Evolutionary conservation across 352 stramenopile species (phyloP).

Genomic region (Globisporangium orthogonon): DNA sequence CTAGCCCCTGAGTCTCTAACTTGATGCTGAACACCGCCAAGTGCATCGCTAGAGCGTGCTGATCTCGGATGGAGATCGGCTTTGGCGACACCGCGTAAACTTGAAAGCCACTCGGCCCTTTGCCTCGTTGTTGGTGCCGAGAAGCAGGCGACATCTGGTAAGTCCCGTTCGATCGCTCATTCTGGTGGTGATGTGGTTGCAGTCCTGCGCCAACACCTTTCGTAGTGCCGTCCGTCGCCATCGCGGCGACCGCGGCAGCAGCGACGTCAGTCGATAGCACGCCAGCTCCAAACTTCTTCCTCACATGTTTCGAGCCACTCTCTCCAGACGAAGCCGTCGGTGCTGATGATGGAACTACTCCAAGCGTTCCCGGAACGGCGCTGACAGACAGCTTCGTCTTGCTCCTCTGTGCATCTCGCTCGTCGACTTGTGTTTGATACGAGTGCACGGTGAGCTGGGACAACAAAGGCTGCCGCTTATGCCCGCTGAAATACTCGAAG

Average conservation of each 20-base stretch:
- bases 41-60: slow-evolving; percentile 15
- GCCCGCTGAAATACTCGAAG: slow-evolving; percentile 5
- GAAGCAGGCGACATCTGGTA: neutral
- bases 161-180: neutral
- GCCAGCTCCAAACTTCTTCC: slow-evolving; percentile 6
- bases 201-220: neutral
- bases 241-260: slow-evolving; percentile 5
- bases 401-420: neutral
- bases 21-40: slow-evolving; percentile 21
- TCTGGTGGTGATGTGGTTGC: slow-evolving; percentile 3
- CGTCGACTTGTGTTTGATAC: slow-evolving; percentile 1
- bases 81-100: slow-evolving; percentile 32
- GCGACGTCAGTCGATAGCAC: slow-evolving; percentile 10
- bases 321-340: no score
- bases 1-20: slow-evolving; percentile 4
- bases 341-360: neutral
- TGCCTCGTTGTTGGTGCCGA: neutral
- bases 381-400: neutral
- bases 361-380: neutral
- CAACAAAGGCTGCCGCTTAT: slow-evolving; percentile 16
- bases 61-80: slow-evolving; percentile 5
- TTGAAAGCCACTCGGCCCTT: slow-evolving; percentile 26
- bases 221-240: neutral
- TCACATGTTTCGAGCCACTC: neutral
- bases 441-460: slow-evolving; percentile 8